Evolutionary conservation across 768 basidiomycete genomes (phyloP).

Genomic region (Tephrocybe rancida): DNA sequence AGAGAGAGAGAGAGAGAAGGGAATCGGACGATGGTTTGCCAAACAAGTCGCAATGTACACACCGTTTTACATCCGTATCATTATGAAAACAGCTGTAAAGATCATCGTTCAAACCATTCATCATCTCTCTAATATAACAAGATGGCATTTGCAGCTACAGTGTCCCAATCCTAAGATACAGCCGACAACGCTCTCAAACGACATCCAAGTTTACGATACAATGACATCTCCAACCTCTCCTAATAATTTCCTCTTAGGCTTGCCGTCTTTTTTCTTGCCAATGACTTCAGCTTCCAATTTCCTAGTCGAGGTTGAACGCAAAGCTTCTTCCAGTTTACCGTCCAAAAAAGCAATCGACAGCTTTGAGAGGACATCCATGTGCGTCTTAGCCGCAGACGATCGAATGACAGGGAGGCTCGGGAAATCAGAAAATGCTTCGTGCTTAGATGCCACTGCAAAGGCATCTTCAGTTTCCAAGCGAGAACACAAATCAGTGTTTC

Average conservation of each 20-base stretch:
- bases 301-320: conserved; percentile 30
- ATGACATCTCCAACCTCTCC: conserved; percentile 49
- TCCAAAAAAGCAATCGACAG: conserved; percentile 48
- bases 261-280: conserved; percentile 46
- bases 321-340: conserved; percentile 33
- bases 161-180: too few relatives aligned
- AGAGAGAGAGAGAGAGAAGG: too few relatives aligned
- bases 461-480: neutral
- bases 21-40: neutral
- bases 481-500: neutral
- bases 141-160: too few relatives aligned
- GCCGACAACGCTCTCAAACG: too few relatives aligned
- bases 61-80: too few relatives aligned
- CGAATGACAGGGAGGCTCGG: conserved; percentile 43
- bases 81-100: too few relatives aligned
- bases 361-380: conserved; percentile 36
- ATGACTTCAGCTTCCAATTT: conserved; percentile 41
- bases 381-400: conserved; percentile 28
- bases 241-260: conserved; percentile 42
- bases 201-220: conserved; percentile 31
- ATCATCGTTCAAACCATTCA: too few relatives aligned
- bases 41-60: neutral
- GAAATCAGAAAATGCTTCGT: conserved; percentile 52
- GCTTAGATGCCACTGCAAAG: conserved; percentile 43
- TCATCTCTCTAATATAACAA: too few relatives aligned